Conservation (phyloP, 768 basidiomycete species). For the Mycena olivaceomarginata region DNA sequence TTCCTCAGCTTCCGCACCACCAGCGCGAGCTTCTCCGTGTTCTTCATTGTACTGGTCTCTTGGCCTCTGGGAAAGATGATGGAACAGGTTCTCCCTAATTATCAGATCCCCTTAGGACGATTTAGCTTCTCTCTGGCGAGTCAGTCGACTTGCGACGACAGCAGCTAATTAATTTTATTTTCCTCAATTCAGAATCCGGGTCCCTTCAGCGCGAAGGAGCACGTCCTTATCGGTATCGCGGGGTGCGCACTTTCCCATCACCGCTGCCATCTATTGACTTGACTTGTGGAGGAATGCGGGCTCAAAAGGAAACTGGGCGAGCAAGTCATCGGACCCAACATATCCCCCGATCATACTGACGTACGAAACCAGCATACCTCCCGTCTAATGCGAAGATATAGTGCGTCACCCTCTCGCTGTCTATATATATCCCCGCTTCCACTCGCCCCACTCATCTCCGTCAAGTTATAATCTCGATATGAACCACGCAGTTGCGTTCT, state of each 20-base stretch:
- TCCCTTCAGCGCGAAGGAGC: slow-evolving; percentile 69
- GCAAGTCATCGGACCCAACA: no score
- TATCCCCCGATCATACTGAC: background rate
- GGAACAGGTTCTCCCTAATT: background rate
- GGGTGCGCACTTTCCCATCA: background rate
- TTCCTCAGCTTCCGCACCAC: slow-evolving; percentile 11
- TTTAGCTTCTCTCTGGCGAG: background rate
- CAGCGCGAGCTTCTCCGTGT: slow-evolving; percentile 10
- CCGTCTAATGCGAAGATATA: slow-evolving; percentile 23
- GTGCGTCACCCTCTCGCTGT: background rate
- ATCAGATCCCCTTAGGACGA: background rate
- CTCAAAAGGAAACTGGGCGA: no score
- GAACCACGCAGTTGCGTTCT: slow-evolving; percentile 10
- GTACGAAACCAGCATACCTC: background rate
- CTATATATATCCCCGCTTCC: no score
- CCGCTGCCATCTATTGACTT: no score
- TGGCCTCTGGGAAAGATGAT: background rate
- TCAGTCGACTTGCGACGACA: background rate
- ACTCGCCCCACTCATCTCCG: no score
- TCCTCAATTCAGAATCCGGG: slow-evolving; percentile 56
- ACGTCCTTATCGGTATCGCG: slow-evolving; percentile 50
- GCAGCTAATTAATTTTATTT: no score
- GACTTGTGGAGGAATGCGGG: slow-evolving; percentile 7
- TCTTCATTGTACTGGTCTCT: slow-evolving; percentile 21
- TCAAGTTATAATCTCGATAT: slow-evolving; percentile 22